Conservation (phyloP, 768 basidiomycete genomes). For the Sporobolomyces pararoseus region DNA sequence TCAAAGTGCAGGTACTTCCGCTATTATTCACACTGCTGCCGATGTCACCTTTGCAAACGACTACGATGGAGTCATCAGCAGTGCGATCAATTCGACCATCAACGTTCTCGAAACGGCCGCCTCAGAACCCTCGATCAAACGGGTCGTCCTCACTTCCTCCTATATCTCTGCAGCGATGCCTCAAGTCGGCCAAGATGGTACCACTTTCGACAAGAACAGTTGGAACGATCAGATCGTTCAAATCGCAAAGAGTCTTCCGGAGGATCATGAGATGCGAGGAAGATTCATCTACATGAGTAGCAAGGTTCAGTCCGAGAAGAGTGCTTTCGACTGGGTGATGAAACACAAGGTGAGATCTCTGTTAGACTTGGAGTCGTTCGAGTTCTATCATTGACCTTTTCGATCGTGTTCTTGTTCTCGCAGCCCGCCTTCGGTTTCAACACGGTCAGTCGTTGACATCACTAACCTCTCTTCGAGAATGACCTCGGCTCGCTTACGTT, state of each 20-base stretch:
- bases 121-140: not conserved
- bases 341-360: not conserved
- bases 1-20: not conserved
- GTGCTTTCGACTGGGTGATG: not conserved
- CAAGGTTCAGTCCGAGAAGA: slow-evolving; percentile 1
- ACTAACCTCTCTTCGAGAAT: no score
- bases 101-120: not conserved
- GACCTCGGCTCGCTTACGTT: no score
- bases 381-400: no score
- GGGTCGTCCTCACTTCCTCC: slow-evolving; percentile 1
- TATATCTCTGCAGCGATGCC: slow-evolving; percentile 6
- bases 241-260: not conserved
- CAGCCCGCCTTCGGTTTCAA: slow-evolving; percentile 13
- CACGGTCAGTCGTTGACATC: not conserved
- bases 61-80: not conserved
- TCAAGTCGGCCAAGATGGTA: not conserved
- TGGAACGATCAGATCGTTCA: slow-evolving; percentile 2
- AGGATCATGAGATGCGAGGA: not conserved
- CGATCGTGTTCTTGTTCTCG: not conserved
- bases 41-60: not conserved
- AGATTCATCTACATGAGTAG: slow-evolving; percentile 4
- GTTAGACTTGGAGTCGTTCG: no score
- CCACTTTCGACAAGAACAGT: not conserved
- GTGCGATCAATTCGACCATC: not conserved
- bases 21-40: not conserved